Evolutionary conservation across 805 yeast species (phyloP), one percentile per base, ranked within the genome.

Genomic region (Zygosaccharomyces rouxii): DNA sequence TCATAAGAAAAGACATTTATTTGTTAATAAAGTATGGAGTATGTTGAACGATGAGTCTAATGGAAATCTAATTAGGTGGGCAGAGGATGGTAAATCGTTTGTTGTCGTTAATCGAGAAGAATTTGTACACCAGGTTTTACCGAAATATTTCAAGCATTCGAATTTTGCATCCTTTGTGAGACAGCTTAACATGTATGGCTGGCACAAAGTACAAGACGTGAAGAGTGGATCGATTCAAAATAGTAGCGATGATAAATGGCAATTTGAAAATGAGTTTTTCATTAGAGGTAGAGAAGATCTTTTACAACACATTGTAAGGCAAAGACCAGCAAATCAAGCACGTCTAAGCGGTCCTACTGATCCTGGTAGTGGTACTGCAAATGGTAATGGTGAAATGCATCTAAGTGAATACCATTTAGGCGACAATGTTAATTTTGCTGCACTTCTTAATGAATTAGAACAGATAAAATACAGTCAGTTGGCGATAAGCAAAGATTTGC

Each of bases 151-250:
- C 75, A 94, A 94, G 67, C 99, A 94, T 69, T 84, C 87, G 52
- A 92, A 94, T 65, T 90, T 94, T 70, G 95, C 98, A 18, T 83
- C 94, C 28, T 94, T 94, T 75, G 98, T 94, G 13, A 80, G 99
- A 53, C 99, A 92, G 65, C 75, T 92, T 60, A 92, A 92, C 69
- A 92, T 94, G 99, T 94, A 94, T 65, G 99, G 99, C 9, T 94
- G 97, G 97, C 98, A 90, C 71, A 94, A 94, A 69, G 94, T 94
- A 3, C 99, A 94, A 68, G 98, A 94, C 68, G 81, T 90, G 19
- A 86, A 71, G 49, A 77, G 85, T 22, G 97, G 95, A 2, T 77
- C 90, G 4, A 69, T 82, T 50, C 75, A 77, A 48, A 71, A 68
- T 35, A 74, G 71, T 49, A 69, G 70, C 37, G 97, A 90, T 48